phyloP scores from a whole-genome alignment of 257 asterid species.

The Penstemon davidsonii region DNA sequence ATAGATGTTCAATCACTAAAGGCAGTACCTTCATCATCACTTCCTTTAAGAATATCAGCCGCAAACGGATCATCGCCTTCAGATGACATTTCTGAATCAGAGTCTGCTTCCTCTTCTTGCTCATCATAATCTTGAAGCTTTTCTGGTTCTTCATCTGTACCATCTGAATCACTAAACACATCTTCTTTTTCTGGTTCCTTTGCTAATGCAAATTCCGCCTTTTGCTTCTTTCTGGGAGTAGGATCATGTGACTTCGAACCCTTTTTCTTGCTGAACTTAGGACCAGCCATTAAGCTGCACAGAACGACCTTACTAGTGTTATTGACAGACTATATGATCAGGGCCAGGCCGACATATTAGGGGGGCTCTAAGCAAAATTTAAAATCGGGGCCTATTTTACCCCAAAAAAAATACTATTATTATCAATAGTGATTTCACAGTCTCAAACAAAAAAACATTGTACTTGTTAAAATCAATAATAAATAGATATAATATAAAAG shows the following conservation, averaged over 20 bases:
- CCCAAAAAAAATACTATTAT: no score
- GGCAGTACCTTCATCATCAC: constrained; percentile 62
- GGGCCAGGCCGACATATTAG: no score
- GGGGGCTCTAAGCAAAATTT: no score
- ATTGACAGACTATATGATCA: not conserved
- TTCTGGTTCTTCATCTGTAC: constrained; percentile 37
- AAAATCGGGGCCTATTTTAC: no score
- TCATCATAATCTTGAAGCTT: constrained; percentile 36
- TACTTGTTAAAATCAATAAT: no score
- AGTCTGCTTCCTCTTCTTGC: constrained; percentile 46
- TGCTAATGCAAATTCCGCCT: constrained; percentile 34
- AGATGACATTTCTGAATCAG: constrained; percentile 72
- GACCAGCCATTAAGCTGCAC: constrained; percentile 60
- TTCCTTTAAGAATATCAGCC: constrained; percentile 60
- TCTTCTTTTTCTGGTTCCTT: constrained; percentile 43
- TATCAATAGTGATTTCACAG: no score
- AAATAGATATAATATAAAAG: no score
- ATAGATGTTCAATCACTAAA: constrained; percentile 13
- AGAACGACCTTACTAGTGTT: constrained; percentile 15
- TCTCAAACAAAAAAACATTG: no score
- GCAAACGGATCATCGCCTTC: constrained; percentile 80
- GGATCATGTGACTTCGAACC: constrained; percentile 30
- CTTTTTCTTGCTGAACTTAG: constrained; percentile 41
- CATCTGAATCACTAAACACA: constrained; percentile 51
- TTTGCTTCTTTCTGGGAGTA: constrained; percentile 67